Conservation (phyloP, 2,329 filamentous ascomycete species). For the Hypoxylon sp. region DNA sequence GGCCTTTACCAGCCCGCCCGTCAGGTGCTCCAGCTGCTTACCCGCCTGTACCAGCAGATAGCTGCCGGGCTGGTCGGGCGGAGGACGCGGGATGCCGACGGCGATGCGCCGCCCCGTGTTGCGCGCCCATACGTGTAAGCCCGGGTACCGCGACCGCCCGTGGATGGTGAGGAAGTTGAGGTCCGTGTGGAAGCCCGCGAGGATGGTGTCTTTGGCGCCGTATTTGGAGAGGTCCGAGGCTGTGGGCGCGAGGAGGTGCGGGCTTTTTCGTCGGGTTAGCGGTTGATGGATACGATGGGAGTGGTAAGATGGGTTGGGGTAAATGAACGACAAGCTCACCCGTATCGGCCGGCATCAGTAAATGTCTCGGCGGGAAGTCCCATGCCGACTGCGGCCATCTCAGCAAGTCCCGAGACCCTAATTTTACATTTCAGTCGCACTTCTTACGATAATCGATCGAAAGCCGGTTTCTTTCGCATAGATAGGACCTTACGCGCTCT, state of each 20-base stretch:
- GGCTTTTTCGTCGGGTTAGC: slow-evolving; percentile 52
- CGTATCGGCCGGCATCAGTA: slow-evolving; percentile 66
- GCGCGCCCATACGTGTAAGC: slow-evolving; percentile 72
- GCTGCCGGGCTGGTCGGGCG: slow-evolving; percentile 55
- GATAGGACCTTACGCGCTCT: slow-evolving; percentile 61
- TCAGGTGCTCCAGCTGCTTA: slow-evolving; percentile 72
- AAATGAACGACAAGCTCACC: slow-evolving; percentile 53
- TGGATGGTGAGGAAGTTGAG: slow-evolving; percentile 75
- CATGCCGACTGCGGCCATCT: slow-evolving; percentile 69
- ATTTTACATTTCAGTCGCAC: slow-evolving; percentile 1
- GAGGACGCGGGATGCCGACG: slow-evolving; percentile 63
- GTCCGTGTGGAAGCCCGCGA: slow-evolving; percentile 73
- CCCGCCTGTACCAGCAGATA: slow-evolving; percentile 71
- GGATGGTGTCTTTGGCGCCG: slow-evolving; percentile 66
- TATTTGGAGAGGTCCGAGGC: slow-evolving; percentile 68
- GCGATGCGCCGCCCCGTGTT: slow-evolving; percentile 70
- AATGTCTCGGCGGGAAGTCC: slow-evolving; percentile 65
- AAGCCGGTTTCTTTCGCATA: neutral
- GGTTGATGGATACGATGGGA: neutral
- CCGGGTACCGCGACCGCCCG: slow-evolving; percentile 71
- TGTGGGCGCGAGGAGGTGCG: slow-evolving; percentile 70
- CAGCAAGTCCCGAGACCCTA: slow-evolving; percentile 66
- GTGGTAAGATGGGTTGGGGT: slow-evolving; percentile 3
- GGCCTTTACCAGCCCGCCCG: slow-evolving; percentile 70
- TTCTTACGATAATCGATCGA: neutral